phyloP scores from a whole-genome alignment of 2,329 filamentous ascomycete species.

The Epichloe hybrida region DNA sequence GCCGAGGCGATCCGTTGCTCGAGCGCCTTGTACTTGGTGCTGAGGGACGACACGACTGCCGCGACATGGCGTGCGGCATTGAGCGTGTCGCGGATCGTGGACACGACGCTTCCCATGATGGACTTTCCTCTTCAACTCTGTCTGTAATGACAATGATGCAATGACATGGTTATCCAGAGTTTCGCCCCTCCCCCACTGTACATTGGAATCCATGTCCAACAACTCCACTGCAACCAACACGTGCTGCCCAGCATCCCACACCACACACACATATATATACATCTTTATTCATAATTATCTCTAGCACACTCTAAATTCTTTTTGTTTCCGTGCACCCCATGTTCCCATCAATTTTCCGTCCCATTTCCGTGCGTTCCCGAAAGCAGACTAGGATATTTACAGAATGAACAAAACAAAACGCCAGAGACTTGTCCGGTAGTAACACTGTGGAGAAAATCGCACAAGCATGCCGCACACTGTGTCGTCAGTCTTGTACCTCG shows the following conservation, averaged over 20 bases:
- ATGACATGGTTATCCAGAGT: too few species aligned
- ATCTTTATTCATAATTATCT: not conserved
- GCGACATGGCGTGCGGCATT: slow-evolving; percentile 13
- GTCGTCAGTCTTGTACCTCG: not conserved
- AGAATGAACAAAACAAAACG: not conserved
- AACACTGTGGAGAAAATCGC: not conserved
- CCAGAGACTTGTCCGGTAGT: not conserved
- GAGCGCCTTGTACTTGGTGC: slow-evolving; percentile 14
- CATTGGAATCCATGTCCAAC: too few species aligned
- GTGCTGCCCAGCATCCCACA: too few species aligned
- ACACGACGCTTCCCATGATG: slow-evolving; percentile 22
- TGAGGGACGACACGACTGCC: slow-evolving; percentile 15
- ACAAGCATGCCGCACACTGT: not conserved
- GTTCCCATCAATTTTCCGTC: not conserved
- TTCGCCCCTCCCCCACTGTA: too few species aligned
- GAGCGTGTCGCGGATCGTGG: slow-evolving; percentile 11
- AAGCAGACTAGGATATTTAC: not conserved
- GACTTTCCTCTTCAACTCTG: too few species aligned
- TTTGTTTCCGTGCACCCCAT: not conserved
- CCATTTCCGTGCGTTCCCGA: not conserved
- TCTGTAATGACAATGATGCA: too few species aligned
- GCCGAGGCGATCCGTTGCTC: slow-evolving; percentile 16
- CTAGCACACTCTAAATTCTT: not conserved
- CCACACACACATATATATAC: not conserved
- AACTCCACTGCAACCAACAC: not conserved